Percentiles rank a stretch among this genome's conserved stretches.
These are phyloP conservation scores for Clarireedia paspali DNA, from an alignment of 2,329 filamentous ascomycete genomes.

Conservation along the genomic window DNA sequence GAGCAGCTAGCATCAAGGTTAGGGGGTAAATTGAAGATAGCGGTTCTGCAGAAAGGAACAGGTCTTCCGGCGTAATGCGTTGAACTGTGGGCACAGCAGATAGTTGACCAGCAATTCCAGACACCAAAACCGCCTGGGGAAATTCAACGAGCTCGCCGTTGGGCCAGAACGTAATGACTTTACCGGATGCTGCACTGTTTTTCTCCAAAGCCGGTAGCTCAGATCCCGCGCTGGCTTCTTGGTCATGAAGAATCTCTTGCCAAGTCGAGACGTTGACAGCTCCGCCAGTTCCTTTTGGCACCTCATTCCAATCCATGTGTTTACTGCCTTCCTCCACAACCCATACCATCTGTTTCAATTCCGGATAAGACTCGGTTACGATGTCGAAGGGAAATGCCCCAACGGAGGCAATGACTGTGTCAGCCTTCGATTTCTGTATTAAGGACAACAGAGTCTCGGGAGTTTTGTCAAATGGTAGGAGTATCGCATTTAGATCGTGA, in stretches of 20 bases:
- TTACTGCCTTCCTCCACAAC: slow-evolving; percentile 84
- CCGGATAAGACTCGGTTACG: slow-evolving; percentile 60
- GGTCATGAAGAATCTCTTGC: slow-evolving; percentile 78
- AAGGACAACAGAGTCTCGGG: slow-evolving; percentile 63
- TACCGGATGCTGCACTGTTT: slow-evolving; percentile 40
- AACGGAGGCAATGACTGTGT: slow-evolving; percentile 76
- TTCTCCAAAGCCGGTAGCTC: slow-evolving; percentile 59
- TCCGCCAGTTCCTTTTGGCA: slow-evolving; percentile 68
- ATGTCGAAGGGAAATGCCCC: slow-evolving; percentile 77
- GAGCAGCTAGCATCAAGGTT: slow-evolving; percentile 68
- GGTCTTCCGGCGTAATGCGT: slow-evolving; percentile 64
- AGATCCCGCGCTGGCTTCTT: slow-evolving; percentile 46
- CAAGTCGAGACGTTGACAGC: slow-evolving; percentile 80
- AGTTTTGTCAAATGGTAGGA: slow-evolving; percentile 75
- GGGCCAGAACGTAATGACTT: slow-evolving; percentile 62
- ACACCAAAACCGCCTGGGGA: slow-evolving; percentile 74
- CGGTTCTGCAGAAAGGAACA: slow-evolving; percentile 78
- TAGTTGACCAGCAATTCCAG: slow-evolving; percentile 73
- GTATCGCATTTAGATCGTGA: slow-evolving; percentile 68
- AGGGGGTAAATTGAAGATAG: slow-evolving; percentile 75
- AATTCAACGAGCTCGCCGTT: slow-evolving; percentile 70
- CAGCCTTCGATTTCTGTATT: slow-evolving; percentile 64
- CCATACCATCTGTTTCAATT: slow-evolving; percentile 77
- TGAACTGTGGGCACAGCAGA: slow-evolving; percentile 68
- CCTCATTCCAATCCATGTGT: slow-evolving; percentile 93